Base-by-base conservation (phyloP, 2,329 filamentous ascomycete species). In the Verticillium nonalfalfae region DNA sequence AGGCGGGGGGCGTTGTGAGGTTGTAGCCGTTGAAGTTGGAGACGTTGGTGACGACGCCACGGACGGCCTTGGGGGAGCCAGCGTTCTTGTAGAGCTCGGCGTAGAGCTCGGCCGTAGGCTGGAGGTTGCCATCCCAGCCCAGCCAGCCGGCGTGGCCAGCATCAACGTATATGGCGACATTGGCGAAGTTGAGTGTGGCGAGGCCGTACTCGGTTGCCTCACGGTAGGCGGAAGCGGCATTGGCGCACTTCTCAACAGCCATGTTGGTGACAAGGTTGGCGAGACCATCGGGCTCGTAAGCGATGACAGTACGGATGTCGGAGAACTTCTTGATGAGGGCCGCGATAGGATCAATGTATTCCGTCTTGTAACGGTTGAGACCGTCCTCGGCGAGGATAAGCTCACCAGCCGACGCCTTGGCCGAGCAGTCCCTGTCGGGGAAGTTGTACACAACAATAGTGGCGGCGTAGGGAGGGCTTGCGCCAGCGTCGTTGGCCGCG, bases 111-210 rank as follows among this genome's bases (percentile, higher is more conserved):
- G 71, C 73, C 21, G 71, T 68, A 18, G 68, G 68, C 38, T 64
- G 60, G 58, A 75, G 68, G 59, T 75, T 64, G 55, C 59, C 61
- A 6, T 62, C 59, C 74, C 74, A 76, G 62, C 74, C 74, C 58
- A 75, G 69, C 73, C 74, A 75, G 59, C 74, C 74, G 62, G 71
- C 73, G 66, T 76, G 74, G 61, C 73, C 73, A 9, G 71, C 73
- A 63, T 76, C 74, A 59, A 75, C 64, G 66, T 76, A 75, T 68
- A 75, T 71, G 59, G 68, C 65, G 56, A 75, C 73, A 60, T 76
- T 75, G 56, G 72, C 70, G 34, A 75, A 66, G 62, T 74, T 70
- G 50, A 75, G 70, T 3, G 68, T 64, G 65, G 68, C 68, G 60
- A 75, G 58, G 18, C 73, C 74, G 62, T 75, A 75, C 39, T 68